Conservation (phyloP, 2,329 filamentous ascomycete species). For the Sclerotiophoma versabilis region DNA sequence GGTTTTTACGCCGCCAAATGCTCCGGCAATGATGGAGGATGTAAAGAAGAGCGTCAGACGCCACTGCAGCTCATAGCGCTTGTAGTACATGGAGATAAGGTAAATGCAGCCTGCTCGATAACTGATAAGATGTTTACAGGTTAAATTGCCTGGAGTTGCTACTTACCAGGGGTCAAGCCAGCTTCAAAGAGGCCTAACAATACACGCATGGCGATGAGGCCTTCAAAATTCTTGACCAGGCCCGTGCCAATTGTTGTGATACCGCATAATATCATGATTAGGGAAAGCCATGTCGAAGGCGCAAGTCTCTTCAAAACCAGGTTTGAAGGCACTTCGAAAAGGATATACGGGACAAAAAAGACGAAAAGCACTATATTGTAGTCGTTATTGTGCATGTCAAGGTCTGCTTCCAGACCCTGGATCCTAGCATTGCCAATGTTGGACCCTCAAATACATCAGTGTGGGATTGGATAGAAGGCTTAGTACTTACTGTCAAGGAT, state of each 20-base stretch:
- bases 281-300: conserved; percentile 49
- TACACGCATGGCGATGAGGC: conserved; percentile 57
- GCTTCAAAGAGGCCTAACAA: conserved; percentile 49
- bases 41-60: conserved; percentile 53
- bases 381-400: conserved; percentile 46
- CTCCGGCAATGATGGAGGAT: conserved; percentile 51
- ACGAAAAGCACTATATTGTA: conserved; percentile 51
- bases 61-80: conserved; percentile 53
- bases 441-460: conserved; percentile 5
- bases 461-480: neutral
- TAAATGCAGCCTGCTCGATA: conserved; percentile 34
- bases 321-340: conserved; percentile 34
- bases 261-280: conserved; percentile 50
- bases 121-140: neutral
- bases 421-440: conserved; percentile 51
- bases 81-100: conserved; percentile 51
- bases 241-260: conserved; percentile 56
- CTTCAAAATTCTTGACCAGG: conserved; percentile 55
- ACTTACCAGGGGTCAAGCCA: conserved; percentile 40
- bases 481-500: conserved; percentile 43
- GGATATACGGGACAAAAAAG: conserved; percentile 50
- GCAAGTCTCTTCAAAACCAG: conserved; percentile 49
- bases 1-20: conserved; percentile 48
- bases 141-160: neutral
- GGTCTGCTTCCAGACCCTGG: conserved; percentile 48